A percentile compares a stretch with the other conserved stretches of the same genome.
Conservation (phyloP, 2,329 filamentous ascomycete genomes). For the Cladosporium sp. region DNA sequence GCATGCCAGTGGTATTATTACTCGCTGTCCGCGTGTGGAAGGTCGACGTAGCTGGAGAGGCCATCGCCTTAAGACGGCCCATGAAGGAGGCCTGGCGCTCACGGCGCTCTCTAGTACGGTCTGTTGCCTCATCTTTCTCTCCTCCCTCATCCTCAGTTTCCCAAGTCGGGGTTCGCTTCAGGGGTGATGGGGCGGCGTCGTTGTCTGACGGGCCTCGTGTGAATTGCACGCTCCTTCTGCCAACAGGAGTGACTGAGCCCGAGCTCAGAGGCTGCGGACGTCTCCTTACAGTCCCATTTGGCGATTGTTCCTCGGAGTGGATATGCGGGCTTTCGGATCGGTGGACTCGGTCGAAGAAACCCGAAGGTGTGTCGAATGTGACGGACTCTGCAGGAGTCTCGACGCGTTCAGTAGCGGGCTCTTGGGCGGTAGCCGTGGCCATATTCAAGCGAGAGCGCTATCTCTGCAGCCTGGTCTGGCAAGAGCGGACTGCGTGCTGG, state of each 20-base stretch:
- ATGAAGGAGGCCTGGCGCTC: conserved; percentile 32
- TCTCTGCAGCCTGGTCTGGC: conserved; percentile 15
- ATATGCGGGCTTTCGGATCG: conserved; percentile 1
- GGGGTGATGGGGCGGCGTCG: conserved; percentile 23
- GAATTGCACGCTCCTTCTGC: conserved; percentile 34
- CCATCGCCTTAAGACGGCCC: conserved; percentile 33
- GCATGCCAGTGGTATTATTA: conserved; percentile 23
- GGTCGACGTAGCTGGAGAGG: conserved; percentile 25
- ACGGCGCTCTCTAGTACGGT: conserved; percentile 7
- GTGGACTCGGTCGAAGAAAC: conserved; percentile 15
- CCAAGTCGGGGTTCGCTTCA: conserved; percentile 30
- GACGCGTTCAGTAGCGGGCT: conserved; percentile 10
- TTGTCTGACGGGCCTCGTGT: conserved; percentile 27
- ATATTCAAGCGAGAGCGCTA: conserved; percentile 16
- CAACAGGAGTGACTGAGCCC: conserved; percentile 4
- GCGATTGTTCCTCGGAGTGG: conserved; percentile 9
- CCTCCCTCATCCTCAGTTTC: conserved; percentile 29
- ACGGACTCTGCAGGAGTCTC: background rate
- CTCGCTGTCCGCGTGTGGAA: conserved; percentile 23
- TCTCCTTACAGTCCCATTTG: conserved; percentile 9
- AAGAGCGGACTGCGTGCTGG: conserved; percentile 5
- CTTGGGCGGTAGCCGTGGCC: conserved; percentile 9
- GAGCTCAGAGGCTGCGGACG: conserved; percentile 13
- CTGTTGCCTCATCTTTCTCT: conserved; percentile 21
- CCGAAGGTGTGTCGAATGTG: background rate